Conservation (phyloP, 441 rosid genomes). For the Metrosideros polymorpha region DNA sequence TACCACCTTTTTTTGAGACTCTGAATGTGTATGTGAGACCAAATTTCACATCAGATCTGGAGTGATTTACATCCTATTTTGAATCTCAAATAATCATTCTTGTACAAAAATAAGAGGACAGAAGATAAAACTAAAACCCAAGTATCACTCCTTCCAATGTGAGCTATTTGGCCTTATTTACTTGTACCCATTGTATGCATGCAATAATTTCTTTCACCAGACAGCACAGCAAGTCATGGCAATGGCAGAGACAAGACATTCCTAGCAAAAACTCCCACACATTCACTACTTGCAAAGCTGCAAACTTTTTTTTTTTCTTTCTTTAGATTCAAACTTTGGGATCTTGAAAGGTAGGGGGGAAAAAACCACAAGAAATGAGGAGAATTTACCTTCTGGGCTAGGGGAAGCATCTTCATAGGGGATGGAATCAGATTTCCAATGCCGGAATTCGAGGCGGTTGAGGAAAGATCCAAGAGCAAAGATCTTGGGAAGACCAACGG, state of each 20-base stretch:
- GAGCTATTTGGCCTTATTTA: neutral
- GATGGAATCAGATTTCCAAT: constrained; percentile 38
- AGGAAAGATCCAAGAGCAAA: constrained; percentile 66
- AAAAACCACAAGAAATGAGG: neutral
- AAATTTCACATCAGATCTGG: neutral
- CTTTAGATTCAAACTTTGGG: neutral
- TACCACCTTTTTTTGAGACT: neutral
- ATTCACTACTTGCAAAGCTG: neutral
- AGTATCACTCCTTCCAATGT: neutral
- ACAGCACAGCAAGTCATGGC: neutral
- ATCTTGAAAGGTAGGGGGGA: neutral
- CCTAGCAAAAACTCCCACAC: neutral
- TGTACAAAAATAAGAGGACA: neutral
- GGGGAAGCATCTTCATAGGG: constrained; percentile 35
- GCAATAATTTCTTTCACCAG: neutral
- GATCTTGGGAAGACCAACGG: constrained; percentile 44
- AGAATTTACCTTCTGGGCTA: constrained; percentile 57
- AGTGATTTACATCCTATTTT: neutral
- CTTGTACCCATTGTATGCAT: neutral
- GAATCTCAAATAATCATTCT: neutral
- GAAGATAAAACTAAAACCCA: neutral
- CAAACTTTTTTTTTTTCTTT: neutral
- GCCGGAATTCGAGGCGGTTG: constrained; percentile 58
- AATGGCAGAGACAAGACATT: neutral
- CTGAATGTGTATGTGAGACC: neutral